Base-by-base conservation (phyloP, 371 early-diverging fungal species). In the Batrachochytrium dendrobatidis region DNA sequence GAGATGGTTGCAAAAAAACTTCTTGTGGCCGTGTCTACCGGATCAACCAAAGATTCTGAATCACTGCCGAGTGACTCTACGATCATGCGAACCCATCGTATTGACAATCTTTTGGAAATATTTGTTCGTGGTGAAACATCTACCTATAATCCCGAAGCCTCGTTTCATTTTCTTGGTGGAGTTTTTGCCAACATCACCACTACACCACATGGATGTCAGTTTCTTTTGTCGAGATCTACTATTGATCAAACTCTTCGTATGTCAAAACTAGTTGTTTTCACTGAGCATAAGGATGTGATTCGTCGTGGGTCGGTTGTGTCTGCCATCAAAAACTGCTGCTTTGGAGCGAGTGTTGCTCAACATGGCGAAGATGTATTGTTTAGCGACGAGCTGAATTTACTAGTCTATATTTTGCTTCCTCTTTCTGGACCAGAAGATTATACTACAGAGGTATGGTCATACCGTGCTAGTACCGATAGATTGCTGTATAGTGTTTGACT, bases 351-450 rank as follows among this genome's bases (percentile, higher is more conserved):
- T 26, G 12, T 45, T 5, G 46, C 46, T 12, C 20, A 45, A 26
- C 46, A 12, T 5, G 46, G 46, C 46, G 46, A 45, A 12, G 86
- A 83, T 26, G 82, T 83, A 31, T 80, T 86, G 24, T 60, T 44
- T 8, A 80, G 78, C 34, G 64, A 78, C 31, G 83, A 85, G 34
- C 77, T 89, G 55, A 90, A 92, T 59, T 70, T 91, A 30, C 70
- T 93, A 18, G 90, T 92, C 1, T 89, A 89, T 53, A 82, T 95
- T 29, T 68, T 95, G 33, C 74, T 94, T 34, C 96, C 96, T 20
- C 78, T 95, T 30, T 88, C 89, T 60, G 96, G 95, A 22, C 88
- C 87, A 4, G 94, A 94, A 62, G 94, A 95, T 58, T 92, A 87
- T 61, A 86, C 85, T 58, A 77, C 86, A 39, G 94, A 89, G 56